Evolutionary conservation across 2,329 filamentous ascomycete genomes (phyloP).

Genomic region (Penicillium sp.): DNA sequence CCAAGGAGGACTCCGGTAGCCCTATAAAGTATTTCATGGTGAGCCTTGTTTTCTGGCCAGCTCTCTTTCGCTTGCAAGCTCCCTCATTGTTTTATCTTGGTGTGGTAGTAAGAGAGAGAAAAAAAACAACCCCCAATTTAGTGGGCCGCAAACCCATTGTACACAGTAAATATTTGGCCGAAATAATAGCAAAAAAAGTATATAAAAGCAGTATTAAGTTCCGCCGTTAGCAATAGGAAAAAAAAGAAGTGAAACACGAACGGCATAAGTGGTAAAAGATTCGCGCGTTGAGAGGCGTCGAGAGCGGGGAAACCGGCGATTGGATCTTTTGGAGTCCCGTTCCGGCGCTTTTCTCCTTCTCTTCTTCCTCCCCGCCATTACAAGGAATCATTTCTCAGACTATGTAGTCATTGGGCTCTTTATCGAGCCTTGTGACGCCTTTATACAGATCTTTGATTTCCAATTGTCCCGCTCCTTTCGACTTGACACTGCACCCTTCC

Average conservation of each 20-base stretch:
- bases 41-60: neutral
- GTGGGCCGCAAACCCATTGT: neutral
- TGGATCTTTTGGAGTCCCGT: constrained; percentile 35
- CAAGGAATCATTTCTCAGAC: constrained; percentile 34
- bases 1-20: neutral
- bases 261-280: constrained; percentile 7
- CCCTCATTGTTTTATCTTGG: neutral
- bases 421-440: constrained; percentile 33
- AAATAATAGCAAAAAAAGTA: neutral
- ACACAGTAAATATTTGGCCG: neutral
- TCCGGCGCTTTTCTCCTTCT: constrained; percentile 34
- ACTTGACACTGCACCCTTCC: constrained; percentile 11
- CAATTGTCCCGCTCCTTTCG: constrained; percentile 29
- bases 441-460: constrained; percentile 28
- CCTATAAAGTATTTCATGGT: neutral
- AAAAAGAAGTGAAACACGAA: constrained; percentile 5
- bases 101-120: neutral
- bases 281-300: constrained; percentile 26
- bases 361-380: constrained; percentile 34
- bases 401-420: constrained; percentile 43
- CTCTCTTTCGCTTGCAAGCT: neutral
- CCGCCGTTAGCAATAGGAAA: neutral
- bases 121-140: neutral
- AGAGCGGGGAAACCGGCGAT: constrained; percentile 36
- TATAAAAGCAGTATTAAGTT: neutral